Conservation (phyloP, 176 grass and related monocot species). For the Cenchrus purpureus region DNA sequence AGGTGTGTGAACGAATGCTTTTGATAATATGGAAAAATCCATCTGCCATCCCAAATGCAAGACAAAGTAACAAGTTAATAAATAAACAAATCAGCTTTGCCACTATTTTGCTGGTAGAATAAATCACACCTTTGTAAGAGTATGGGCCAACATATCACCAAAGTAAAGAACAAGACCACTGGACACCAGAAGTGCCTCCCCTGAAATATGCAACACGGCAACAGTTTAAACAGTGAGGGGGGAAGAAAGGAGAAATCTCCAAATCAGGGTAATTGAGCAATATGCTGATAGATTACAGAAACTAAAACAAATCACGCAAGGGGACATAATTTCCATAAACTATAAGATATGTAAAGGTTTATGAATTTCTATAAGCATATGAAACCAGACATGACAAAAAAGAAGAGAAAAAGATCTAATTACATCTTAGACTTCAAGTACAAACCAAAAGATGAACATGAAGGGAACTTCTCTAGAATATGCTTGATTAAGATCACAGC, state of each 20-base stretch:
- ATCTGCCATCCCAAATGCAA: slow-evolving; percentile 48
- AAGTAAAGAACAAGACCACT: slow-evolving; percentile 85
- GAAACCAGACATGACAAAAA: slow-evolving; percentile 17
- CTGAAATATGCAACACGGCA: slow-evolving; percentile 49
- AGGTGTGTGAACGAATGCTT: slow-evolving; percentile 50
- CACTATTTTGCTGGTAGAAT: slow-evolving; percentile 9
- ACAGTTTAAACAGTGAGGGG: slow-evolving; percentile 17
- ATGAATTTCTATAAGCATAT: slow-evolving; percentile 17
- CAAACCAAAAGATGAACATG: slow-evolving; percentile 97
- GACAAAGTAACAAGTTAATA: background rate
- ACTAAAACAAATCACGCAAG: slow-evolving; percentile 20
- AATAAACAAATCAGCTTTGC: slow-evolving; percentile 9
- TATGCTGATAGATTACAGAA: slow-evolving; percentile 2
- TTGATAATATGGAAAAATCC: slow-evolving; percentile 43
- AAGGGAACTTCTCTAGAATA: slow-evolving; percentile 80
- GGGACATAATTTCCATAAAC: background rate
- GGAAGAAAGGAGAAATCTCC: background rate
- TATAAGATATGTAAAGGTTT: background rate
- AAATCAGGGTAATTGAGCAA: slow-evolving; percentile 10
- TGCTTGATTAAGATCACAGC: slow-evolving; percentile 81
- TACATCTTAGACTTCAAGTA: slow-evolving; percentile 65
- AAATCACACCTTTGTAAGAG: slow-evolving; percentile 72
- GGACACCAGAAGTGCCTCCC: slow-evolving; percentile 83
- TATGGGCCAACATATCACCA: slow-evolving; percentile 73
- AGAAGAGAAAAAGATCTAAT: slow-evolving; percentile 29